phyloP scores from a whole-genome alignment of 306 rosid species.

The Dalbergia oliveri region DNA sequence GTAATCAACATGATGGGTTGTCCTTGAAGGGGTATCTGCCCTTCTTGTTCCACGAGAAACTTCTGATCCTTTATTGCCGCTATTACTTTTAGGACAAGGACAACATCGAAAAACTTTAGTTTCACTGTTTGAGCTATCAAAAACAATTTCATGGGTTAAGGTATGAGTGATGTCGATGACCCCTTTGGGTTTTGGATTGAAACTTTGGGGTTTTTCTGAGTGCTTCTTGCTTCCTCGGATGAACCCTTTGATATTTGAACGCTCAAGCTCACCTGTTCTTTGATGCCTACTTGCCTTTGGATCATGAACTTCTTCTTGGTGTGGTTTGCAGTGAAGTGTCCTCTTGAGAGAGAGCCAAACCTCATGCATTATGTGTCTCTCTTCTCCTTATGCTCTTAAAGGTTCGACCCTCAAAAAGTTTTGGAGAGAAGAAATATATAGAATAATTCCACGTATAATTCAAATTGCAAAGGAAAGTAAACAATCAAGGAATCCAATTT shows the following conservation, averaged over 20 bases:
- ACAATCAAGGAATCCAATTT: conserved; percentile 38
- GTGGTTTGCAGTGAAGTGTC: conserved; percentile 57
- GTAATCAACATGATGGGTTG: conserved; percentile 31
- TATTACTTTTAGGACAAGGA: conserved; percentile 37
- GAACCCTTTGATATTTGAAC: conserved; percentile 44
- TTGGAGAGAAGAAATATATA: conserved; percentile 32
- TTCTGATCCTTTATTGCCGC: conserved; percentile 26
- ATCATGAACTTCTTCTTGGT: conserved; percentile 58
- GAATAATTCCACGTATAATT: conserved; percentile 25
- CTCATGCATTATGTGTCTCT: conserved; percentile 49
- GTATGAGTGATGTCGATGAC: conserved; percentile 37
- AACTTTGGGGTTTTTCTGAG: conserved; percentile 44
- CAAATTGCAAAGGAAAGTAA: conserved; percentile 37
- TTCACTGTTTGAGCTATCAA: conserved; percentile 32
- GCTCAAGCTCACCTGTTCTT: conserved; percentile 6
- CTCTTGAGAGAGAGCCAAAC: conserved; percentile 56
- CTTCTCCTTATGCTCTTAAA: conserved; percentile 30
- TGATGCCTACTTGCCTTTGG: conserved; percentile 44
- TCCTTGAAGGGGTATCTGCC: conserved; percentile 25
- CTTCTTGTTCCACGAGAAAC: conserved; percentile 34
- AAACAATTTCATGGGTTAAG: conserved; percentile 43
- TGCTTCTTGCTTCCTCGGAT: conserved; percentile 52
- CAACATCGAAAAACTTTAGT: conserved; percentile 15
- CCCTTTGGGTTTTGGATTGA: conserved; percentile 37
- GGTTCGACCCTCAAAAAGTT: conserved; percentile 18